These are phyloP conservation scores for Solanum clarkiae DNA, from an alignment of 257 asterid species.

Conservation along the genomic window DNA sequence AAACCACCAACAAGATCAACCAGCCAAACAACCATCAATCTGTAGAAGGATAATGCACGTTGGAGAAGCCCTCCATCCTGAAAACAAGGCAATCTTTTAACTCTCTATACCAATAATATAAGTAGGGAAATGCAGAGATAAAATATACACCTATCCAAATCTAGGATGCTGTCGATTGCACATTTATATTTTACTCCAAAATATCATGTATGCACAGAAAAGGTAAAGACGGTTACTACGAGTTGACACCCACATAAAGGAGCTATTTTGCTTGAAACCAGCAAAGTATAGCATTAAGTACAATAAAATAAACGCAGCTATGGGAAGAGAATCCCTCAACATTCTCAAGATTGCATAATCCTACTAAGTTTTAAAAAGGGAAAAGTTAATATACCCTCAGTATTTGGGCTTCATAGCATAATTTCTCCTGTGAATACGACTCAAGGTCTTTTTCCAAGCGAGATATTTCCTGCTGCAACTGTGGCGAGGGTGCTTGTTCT, in stretches of 20 bases:
- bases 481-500: conserved; percentile 68
- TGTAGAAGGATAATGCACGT: conserved; percentile 77
- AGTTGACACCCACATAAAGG: neutral
- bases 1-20: conserved; percentile 80
- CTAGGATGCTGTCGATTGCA: neutral
- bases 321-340: neutral
- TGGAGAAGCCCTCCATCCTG: conserved; percentile 86
- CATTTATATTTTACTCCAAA: neutral
- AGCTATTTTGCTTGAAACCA: neutral
- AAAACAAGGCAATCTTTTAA: conserved; percentile 1
- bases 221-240: neutral
- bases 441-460: conserved; percentile 81
- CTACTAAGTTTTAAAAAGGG: neutral
- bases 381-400: conserved; percentile 46
- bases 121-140: neutral
- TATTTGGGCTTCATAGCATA: conserved; percentile 95
- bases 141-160: neutral
- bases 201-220: neutral
- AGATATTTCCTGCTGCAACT: conserved; percentile 66
- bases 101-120: neutral
- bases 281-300: neutral
- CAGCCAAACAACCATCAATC: conserved; percentile 89
- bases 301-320: neutral
- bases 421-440: conserved; percentile 63
- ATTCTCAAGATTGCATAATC: neutral